phyloP scores from a whole-genome alignment of 768 basidiomycete genomes.

The Dentipellis fragilis region DNA sequence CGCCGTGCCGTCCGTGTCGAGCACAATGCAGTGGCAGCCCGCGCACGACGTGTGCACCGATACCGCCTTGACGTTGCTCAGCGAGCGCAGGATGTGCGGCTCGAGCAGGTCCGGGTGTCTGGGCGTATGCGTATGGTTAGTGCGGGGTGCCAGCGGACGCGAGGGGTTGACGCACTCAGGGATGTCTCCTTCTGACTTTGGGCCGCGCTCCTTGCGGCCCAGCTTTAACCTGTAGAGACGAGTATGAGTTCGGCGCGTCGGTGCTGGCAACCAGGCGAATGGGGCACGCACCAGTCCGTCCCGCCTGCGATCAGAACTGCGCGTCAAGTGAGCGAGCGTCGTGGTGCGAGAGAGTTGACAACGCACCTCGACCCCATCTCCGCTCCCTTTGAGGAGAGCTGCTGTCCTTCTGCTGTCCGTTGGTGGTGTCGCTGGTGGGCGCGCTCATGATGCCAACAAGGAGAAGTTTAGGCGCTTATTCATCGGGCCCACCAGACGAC shows the following conservation, averaged over 20 bases:
- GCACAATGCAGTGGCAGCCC: slow-evolving; percentile 65
- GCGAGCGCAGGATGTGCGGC: slow-evolving; percentile 82
- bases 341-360: no score
- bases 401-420: not conserved
- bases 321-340: not conserved
- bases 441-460: not conserved
- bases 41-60: slow-evolving; percentile 71
- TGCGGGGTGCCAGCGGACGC: not conserved
- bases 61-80: slow-evolving; percentile 65
- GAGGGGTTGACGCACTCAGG: not conserved
- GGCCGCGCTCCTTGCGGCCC: slow-evolving; percentile 13
- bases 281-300: slow-evolving; percentile 65
- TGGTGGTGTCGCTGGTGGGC: not conserved
- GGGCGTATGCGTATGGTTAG: slow-evolving; percentile 4
- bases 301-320: slow-evolving; percentile 80
- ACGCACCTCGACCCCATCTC: not conserved
- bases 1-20: slow-evolving; percentile 70
- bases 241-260: not conserved
- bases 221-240: slow-evolving; percentile 5
- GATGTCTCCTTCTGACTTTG: slow-evolving; percentile 7
- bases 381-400: no score
- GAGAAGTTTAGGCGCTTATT: not conserved
- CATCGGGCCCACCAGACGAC: not conserved
- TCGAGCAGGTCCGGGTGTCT: slow-evolving; percentile 75
- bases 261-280: slow-evolving; percentile 7